Evolutionary conservation across 331 rosid species (phyloP).

Genomic region (Prunus yedoensis): DNA sequence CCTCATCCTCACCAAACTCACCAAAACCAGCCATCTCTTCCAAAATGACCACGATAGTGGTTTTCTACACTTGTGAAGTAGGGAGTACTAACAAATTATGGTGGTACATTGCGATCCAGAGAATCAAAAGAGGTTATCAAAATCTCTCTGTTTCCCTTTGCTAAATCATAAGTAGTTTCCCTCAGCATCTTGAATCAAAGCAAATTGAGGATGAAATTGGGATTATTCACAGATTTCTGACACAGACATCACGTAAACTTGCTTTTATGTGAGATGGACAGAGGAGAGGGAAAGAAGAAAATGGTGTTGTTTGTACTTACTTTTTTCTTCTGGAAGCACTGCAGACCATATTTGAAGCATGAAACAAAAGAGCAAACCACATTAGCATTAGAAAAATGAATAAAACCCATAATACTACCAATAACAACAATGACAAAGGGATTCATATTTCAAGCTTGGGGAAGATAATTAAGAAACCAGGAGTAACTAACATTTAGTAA

Average conservation of each 20-base stretch:
- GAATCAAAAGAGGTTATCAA: background rate
- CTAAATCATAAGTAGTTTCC: too few relatives aligned
- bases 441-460: background rate
- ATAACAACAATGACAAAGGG: background rate
- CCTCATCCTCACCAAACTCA: background rate
- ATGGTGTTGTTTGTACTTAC: conserved; percentile 66
- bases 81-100: background rate
- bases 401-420: background rate
- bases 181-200: too few relatives aligned
- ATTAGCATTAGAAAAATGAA: conserved; percentile 11
- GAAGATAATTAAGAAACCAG: background rate
- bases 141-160: too few relatives aligned
- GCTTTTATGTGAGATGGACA: background rate
- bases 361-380: conserved; percentile 31
- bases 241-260: background rate
- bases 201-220: too few relatives aligned
- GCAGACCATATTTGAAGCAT: conserved; percentile 40
- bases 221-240: too few relatives aligned
- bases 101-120: background rate
- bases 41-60: background rate
- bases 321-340: conserved; percentile 85
- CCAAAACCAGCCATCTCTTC: background rate
- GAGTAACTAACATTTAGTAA: background rate
- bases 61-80: background rate
- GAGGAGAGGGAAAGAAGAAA: conserved; percentile 17